A percentile compares a stretch with the other conserved stretches of the same genome.
Conservation (phyloP, 2,329 filamentous ascomycete species). For the Neocatenulostroma microsporum region DNA sequence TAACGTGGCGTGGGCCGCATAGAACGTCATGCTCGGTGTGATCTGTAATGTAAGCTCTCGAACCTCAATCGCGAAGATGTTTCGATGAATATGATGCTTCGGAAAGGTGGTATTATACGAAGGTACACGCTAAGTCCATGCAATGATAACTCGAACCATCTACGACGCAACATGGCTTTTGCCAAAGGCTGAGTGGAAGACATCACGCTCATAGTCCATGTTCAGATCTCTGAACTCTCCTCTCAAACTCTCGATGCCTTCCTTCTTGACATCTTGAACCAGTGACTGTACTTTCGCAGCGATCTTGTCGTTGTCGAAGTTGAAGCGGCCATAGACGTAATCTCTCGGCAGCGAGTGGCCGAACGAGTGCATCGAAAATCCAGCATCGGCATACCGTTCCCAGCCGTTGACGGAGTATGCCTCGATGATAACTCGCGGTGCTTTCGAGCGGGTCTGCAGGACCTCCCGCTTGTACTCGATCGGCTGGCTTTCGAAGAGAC, state of each 20-base stretch:
- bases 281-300: slow-evolving; percentile 34
- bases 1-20: too few species aligned
- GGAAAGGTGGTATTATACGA: too few species aligned
- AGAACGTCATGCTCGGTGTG: too few species aligned
- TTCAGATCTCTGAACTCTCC: slow-evolving; percentile 28
- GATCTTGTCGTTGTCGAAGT: slow-evolving; percentile 43
- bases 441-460: slow-evolving; percentile 26
- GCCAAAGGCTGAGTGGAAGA: slow-evolving; percentile 12
- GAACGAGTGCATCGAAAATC: slow-evolving; percentile 47
- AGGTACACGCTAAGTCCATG: too few species aligned
- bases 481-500: slow-evolving; percentile 42
- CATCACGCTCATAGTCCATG: slow-evolving; percentile 21
- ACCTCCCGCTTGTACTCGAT: slow-evolving; percentile 40
- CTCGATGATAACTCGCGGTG: slow-evolving; percentile 48
- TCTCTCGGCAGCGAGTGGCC: slow-evolving; percentile 50
- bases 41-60: too few species aligned
- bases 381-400: slow-evolving; percentile 55
- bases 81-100: too few species aligned
- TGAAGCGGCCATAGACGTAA: slow-evolving; percentile 50
- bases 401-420: slow-evolving; percentile 52
- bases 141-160: neutral
- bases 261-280: slow-evolving; percentile 30
- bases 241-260: slow-evolving; percentile 25
- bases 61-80: too few species aligned
- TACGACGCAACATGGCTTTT: slow-evolving; percentile 6